A percentile compares a stretch with the other conserved stretches of the same genome.
These are phyloP conservation scores for Phytophthora pluvialis DNA, from an alignment of 352 stramenopile species.

Conservation along the genomic window DNA sequence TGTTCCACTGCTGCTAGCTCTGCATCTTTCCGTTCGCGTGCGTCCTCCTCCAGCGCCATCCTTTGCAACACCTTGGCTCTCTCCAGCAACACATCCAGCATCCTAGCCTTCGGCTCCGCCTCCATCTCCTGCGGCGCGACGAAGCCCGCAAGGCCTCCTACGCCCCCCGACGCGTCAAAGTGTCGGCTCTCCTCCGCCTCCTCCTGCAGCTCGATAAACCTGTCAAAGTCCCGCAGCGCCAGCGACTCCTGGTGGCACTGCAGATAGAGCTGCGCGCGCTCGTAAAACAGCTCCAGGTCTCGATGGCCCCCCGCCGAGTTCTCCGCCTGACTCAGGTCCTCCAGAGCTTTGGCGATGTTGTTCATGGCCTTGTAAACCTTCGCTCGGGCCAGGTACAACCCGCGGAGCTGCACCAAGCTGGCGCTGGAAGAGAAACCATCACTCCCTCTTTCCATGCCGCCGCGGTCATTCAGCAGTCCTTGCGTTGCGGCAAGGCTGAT, in stretches of 20 bases:
- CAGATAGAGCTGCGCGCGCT: constrained; percentile 59
- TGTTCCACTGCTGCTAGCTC: constrained; percentile 56
- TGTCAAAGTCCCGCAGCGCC: constrained; percentile 65
- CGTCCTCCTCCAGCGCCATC: constrained; percentile 62
- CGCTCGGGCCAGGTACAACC: constrained; percentile 56
- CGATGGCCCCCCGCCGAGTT: constrained; percentile 47
- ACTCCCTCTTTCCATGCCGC: constrained; percentile 13
- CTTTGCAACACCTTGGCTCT: constrained; percentile 59
- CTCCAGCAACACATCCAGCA: constrained; percentile 68
- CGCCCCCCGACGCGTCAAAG: constrained; percentile 44
- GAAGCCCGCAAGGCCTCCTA: constrained; percentile 41
- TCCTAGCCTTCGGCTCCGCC: constrained; percentile 27
- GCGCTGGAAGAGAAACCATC: constrained; percentile 33
- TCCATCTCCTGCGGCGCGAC: constrained; percentile 30
- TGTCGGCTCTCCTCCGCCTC: constrained; percentile 44
- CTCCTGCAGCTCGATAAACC: constrained; percentile 74
- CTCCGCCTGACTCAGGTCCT: constrained; percentile 62
- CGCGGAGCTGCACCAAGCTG: constrained; percentile 48
- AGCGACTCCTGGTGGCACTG: constrained; percentile 53
- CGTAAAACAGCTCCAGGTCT: constrained; percentile 65
- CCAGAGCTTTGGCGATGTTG: constrained; percentile 56
- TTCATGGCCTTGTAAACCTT: constrained; percentile 65
- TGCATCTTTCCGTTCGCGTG: constrained; percentile 49
- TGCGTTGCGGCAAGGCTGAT: constrained; percentile 55
- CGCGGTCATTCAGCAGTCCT: constrained; percentile 39